Evolutionary conservation across 805 yeast species (phyloP), one percentile per base, ranked within the genome.

Genomic region (Torulaspora gathmanii): DNA sequence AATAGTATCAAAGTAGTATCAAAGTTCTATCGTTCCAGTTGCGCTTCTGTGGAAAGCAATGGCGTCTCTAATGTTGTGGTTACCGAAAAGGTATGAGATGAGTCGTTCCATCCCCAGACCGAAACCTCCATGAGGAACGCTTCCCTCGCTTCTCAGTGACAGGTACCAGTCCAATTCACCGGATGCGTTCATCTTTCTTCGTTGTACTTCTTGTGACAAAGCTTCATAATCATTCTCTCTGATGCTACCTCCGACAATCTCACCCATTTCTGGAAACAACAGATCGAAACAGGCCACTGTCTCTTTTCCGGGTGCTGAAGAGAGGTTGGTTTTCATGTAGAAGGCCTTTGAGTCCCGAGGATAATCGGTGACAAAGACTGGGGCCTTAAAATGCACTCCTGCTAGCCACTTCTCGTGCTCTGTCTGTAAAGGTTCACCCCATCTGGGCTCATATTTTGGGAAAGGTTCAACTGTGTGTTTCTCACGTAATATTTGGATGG

Each of bases 351-450:
- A 77, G 2, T 60, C 67, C 22, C 67, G 62, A 2, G 99, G 99
- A 57, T 93, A 93, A 61, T 90, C 86, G 0, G 95, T 88, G 12
- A 93, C 86, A 63, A 90, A 89, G 0, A 90, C 88, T 0, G 97
- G 96, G 0, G 80, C 73, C 28, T 75, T 61, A 63, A 80, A 84
- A 46, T 80, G 66, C 1, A 65, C 72, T 2, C 85, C 86, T 0
- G 98, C 88, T 7, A 93, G 68, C 84, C 86, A 86, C 65, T 87
- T 90, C 63, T 93, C 99, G 58, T 91, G 95, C 54, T 87, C 96
- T 0, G 95, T 80, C 45, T 78, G 78, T 25, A 93, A 66, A 1
- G 81, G 75, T 23, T 78, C 84, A 4, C 95, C 96, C 83, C 88
- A 84, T 4, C 56, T 54, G 1, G 84, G 80, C 16, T 64, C 60